Evolutionary conservation across 495 filamentous ascomycete genomes (phyloP), one percentile per base, ranked within the genome.

Genomic region (Penicillium parvum): DNA sequence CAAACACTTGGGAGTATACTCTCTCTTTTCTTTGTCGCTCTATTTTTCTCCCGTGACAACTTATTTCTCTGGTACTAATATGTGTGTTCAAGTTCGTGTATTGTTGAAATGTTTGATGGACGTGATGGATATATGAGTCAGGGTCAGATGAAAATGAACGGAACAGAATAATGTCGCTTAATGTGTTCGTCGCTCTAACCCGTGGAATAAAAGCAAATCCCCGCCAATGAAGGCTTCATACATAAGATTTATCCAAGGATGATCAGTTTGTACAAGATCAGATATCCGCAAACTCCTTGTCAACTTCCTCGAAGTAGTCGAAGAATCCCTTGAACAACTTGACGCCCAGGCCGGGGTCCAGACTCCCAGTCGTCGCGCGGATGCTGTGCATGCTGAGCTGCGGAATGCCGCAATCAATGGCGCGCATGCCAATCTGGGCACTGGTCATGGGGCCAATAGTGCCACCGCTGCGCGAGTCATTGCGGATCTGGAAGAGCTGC

Each of bases 361-460:
- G 53, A 28, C 75, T 78, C 3, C 92, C 92, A 7, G 85, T 94
- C 7, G 90, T 96, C 5, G 92, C 92, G 16, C 92, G 81, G 46
- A 98, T 90, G 47, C 76, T 83, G 61, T 98, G 92, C 92, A 98
- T 98, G 52, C 83, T 88, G 45, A 96, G 69, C 64, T 98, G 92
- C 16, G 89, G 83, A 43, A 96, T 84, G 17, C 92, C 92, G 1
- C 88, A 88, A 61, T 98, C 92, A 44, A 92, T 82, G 1, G 89
- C 83, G 32, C 89, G 72, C 60, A 94, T 79, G 19, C 92, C 92
- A 65, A 90, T 90, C 8, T 73, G 79, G 10, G 78, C 72, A 47
- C 81, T 86, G 29, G 95, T 73, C 84, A 94, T 91, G 1, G 92
- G 92, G 0, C 92, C 92, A n/a, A 96, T 90, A 1, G 92, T 98